These are phyloP conservation scores for Spiromastix sp. DNA, from an alignment of 2,329 filamentous ascomycete genomes.

Conservation along the genomic window DNA sequence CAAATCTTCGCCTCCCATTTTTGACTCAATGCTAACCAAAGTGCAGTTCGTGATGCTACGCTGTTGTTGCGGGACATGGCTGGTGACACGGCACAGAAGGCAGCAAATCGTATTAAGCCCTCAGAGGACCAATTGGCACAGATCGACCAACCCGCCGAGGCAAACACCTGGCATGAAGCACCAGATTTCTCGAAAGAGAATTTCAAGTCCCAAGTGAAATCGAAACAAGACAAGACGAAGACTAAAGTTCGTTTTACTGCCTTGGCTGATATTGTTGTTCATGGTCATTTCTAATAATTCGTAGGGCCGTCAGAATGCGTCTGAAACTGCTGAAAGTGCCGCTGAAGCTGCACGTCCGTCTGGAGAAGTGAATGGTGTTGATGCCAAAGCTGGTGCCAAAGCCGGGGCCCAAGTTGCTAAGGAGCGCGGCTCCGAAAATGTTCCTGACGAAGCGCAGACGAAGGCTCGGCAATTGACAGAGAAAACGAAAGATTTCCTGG, in stretches of 20 bases:
- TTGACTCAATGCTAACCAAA: conserved; percentile 11
- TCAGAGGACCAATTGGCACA: conserved; percentile 64
- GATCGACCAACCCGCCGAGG: conserved; percentile 73
- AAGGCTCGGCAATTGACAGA: conserved; percentile 27
- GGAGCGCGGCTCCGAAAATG: conserved; percentile 50
- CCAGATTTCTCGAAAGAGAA: conserved; percentile 64
- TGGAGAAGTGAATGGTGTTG: neutral
- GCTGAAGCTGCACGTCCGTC: conserved; percentile 31
- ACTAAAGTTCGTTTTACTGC: conserved; percentile 36
- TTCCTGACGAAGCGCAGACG: conserved; percentile 48
- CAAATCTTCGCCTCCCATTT: conserved; percentile 18
- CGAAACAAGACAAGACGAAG: conserved; percentile 45
- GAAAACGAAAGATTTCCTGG: conserved; percentile 61
- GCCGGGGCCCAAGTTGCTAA: conserved; percentile 28
- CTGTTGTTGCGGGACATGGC: conserved; percentile 81
- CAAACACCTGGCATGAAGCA: conserved; percentile 88
- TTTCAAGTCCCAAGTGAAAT: conserved; percentile 58
- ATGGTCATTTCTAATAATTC: neutral
- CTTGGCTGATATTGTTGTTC: conserved; percentile 9
- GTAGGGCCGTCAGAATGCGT: conserved; percentile 38
- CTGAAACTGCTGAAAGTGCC: conserved; percentile 47
- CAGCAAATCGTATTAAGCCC: conserved; percentile 65
- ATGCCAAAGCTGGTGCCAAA: conserved; percentile 19
- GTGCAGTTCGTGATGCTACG: conserved; percentile 62
- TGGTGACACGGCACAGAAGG: conserved; percentile 75